Evolutionary conservation across 129 eudicot species (phyloP), one percentile per base, ranked within the genome.

Genomic region (Ambrosia trifida): DNA sequence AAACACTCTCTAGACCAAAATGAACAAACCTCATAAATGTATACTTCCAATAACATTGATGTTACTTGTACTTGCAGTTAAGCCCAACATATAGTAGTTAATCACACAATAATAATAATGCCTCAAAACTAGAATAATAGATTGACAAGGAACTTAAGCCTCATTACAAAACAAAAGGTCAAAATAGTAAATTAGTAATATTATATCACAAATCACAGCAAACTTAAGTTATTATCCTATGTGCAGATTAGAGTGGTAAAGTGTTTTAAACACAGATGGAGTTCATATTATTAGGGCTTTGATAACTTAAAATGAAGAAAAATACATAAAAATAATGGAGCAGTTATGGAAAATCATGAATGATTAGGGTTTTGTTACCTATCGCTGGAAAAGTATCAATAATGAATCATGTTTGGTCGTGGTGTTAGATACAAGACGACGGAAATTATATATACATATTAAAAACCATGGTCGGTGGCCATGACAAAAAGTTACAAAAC

Each of bases 361-460:
- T 49, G 38, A 50, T 40, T 74, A 74, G 78, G 78, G 78, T 64
- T 74, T 74, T 43, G 28, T 24, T 51, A 74, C 78, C 78, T 74
- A 62, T 11, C 20, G 9, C 11, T 47, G 5, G 35, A 62, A 62
- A 62, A 35, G 19, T 47, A 43, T 16, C 43, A 43, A 74, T 56
- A 33, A 52, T 52, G 32, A 64, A 64, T 52, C 30, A 38, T 50
- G 12, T 28, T 51, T 7, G 17, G 7, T 64, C 44, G 28, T 24
- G 28, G 28, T 24, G 28, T 24, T 24, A 24, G 28, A 24, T 24
- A 24, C 1, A 24, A 24, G 28, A 24, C 28, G 28, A 24, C 28
- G 28, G n/a, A n/a, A n/a, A n/a, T n/a, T n/a, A n/a, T n/a, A n/a
- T n/a, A n/a, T n/a, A n/a, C n/a, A n/a, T n/a, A n/a, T n/a, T n/a